phyloP scores from a whole-genome alignment of 176 grass and related monocot species.

The Chrysopogon serrulatus region DNA sequence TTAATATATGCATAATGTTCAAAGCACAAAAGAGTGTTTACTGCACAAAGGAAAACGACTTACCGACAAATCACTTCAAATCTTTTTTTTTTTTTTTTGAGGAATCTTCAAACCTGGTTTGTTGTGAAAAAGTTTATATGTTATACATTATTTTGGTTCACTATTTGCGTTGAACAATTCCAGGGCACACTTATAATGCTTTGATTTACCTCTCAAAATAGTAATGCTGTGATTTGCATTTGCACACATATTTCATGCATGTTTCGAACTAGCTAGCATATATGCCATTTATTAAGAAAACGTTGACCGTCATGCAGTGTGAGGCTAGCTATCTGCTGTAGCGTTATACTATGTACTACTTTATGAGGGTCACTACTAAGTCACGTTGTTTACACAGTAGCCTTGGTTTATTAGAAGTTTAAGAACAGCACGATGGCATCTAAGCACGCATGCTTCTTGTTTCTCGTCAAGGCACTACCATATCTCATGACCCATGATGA shows the following conservation, averaged over 20 bases:
- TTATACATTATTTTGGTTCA: neutral
- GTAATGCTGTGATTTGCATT: neutral
- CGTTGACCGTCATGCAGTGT: too few species aligned
- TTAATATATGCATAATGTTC: too few species aligned
- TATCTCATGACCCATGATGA: neutral
- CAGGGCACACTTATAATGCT: neutral
- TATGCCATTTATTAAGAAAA: too few species aligned
- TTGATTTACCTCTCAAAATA: neutral
- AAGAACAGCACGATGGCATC: neutral
- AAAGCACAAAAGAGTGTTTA: neutral
- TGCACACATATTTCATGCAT: slow-evolving; percentile 18
- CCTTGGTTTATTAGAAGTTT: too few species aligned
- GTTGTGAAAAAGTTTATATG: neutral
- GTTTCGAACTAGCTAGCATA: too few species aligned
- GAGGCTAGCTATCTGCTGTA: too few species aligned
- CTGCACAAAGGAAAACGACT: neutral
- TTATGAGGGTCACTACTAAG: too few species aligned
- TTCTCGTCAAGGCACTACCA: neutral
- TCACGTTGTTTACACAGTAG: too few species aligned
- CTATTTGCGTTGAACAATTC: neutral
- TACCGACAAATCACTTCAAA: too few species aligned
- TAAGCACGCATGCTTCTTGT: neutral
- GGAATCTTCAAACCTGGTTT: neutral
- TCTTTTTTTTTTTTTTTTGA: too few species aligned
- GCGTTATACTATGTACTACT: too few species aligned